Conservation (phyloP, 495 filamentous ascomycete species). For the Neurospora tetrasperma region DNA sequence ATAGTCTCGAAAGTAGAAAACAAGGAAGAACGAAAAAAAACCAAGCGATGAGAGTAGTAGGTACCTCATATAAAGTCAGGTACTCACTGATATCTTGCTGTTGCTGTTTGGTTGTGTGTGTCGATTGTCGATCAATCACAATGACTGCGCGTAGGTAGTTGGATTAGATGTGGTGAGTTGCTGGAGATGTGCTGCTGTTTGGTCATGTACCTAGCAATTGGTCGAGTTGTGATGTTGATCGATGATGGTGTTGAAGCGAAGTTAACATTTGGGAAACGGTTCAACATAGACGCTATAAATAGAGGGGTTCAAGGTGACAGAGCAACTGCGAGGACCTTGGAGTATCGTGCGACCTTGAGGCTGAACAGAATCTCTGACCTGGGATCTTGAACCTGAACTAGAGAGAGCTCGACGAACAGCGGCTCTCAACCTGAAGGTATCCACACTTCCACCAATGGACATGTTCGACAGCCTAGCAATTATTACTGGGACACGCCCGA, state of each 20-base stretch:
- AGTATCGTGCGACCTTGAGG: neutral
- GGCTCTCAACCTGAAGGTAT: neutral
- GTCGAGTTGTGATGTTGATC: neutral
- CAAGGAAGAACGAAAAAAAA: too few relatives aligned
- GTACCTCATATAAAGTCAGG: neutral
- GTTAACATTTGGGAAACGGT: neutral
- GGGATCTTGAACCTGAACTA: neutral
- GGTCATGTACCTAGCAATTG: neutral
- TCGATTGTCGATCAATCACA: neutral
- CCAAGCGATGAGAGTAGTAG: neutral
- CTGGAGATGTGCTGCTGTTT: neutral
- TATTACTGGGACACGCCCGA: neutral
- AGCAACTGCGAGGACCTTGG: neutral
- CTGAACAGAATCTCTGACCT: neutral
- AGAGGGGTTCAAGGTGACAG: neutral
- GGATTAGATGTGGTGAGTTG: neutral
- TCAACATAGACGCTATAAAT: neutral
- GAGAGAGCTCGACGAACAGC: neutral
- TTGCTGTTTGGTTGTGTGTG: neutral
- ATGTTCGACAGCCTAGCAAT: neutral
- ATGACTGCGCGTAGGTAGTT: neutral
- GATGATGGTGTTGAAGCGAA: neutral
- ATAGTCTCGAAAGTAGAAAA: too few relatives aligned
- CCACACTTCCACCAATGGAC: neutral
- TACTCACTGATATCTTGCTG: neutral